These are phyloP conservation scores for Penicillium taxi DNA, from an alignment of 495 filamentous ascomycete genomes.

Conservation along the genomic window DNA sequence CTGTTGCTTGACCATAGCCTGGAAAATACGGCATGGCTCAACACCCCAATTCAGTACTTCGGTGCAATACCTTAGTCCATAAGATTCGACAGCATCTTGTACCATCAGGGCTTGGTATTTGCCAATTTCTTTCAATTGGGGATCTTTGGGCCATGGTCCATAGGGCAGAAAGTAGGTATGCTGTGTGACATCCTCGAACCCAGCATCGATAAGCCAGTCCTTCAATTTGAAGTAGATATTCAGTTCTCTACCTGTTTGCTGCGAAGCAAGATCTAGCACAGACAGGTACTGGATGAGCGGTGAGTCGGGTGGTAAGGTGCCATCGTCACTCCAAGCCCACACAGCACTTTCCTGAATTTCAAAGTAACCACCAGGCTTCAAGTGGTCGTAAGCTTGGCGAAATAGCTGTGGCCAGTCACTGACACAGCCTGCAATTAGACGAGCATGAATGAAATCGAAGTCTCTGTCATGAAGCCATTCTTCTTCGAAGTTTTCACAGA, in stretches of 20 bases:
- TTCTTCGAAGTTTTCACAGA: constrained; percentile 27
- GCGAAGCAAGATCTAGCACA: constrained; percentile 9
- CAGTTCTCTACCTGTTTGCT: constrained; percentile 37
- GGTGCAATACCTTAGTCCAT: constrained; percentile 49
- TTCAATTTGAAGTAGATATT: constrained; percentile 32
- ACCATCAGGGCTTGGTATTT: constrained; percentile 51
- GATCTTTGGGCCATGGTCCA: constrained; percentile 59
- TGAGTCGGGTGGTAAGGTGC: constrained; percentile 39
- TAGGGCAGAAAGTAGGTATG: constrained; percentile 52
- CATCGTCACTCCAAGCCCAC: constrained; percentile 42
- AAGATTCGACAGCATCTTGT: constrained; percentile 49
- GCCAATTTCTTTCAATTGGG: constrained; percentile 56
- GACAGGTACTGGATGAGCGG: constrained; percentile 41
- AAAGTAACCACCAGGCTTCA: constrained; percentile 59
- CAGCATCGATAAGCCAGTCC: constrained; percentile 33
- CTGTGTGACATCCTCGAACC: constrained; percentile 53
- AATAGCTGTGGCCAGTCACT: constrained; percentile 17
- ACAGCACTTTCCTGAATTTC: constrained; percentile 52
- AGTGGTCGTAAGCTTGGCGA: constrained; percentile 21
- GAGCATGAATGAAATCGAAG: constrained; percentile 24
- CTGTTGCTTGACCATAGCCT: constrained; percentile 18
- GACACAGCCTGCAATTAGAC: constrained; percentile 11
- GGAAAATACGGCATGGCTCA: constrained; percentile 11
- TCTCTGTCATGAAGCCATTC: constrained; percentile 19
- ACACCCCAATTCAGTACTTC: constrained; percentile 39